These are phyloP conservation scores for Ustilago trichophora DNA, from an alignment of 1,284 basidiomycete species.

Conservation along the genomic window DNA sequence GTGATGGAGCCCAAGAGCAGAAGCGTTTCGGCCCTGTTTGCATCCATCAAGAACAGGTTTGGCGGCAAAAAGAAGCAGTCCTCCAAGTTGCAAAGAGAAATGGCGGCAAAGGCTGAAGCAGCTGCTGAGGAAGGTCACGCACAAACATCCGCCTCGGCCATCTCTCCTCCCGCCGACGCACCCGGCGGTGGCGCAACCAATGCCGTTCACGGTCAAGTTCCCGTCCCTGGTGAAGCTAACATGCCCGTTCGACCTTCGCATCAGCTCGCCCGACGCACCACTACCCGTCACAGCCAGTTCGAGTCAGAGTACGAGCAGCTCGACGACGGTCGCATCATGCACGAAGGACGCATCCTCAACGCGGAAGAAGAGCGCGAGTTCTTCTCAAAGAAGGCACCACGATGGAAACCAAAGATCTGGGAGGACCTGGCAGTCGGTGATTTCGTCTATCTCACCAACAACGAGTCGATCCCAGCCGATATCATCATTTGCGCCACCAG, in stretches of 20 bases:
- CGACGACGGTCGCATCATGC: constrained; percentile 53
- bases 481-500: constrained; percentile 93
- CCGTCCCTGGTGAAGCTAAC: constrained; percentile 30
- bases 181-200: constrained; percentile 49
- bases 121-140: constrained; percentile 35
- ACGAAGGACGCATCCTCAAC: constrained; percentile 47
- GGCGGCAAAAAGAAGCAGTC: constrained; percentile 56
- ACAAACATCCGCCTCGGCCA: constrained; percentile 14
- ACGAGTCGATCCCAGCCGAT: constrained; percentile 92
- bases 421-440: constrained; percentile 95
- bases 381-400: constrained; percentile 44
- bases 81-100: constrained; percentile 34
- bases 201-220: constrained; percentile 1
- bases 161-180: constrained; percentile 37
- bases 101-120: constrained; percentile 26
- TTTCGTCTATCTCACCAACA: constrained; percentile 87
- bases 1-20: constrained; percentile 55
- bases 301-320: constrained; percentile 49
- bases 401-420: constrained; percentile 84
- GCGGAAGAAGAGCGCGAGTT: constrained; percentile 48
- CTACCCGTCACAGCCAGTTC: constrained; percentile 44
- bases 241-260: constrained; percentile 18
- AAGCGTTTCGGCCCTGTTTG: constrained; percentile 27
- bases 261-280: constrained; percentile 21
- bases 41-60: constrained; percentile 25